Percentiles rank a stretch among this genome's conserved stretches.
Evolutionary conservation across 305 asterid genomes (phyloP).

Genomic region (Solanum hybrid): DNA sequence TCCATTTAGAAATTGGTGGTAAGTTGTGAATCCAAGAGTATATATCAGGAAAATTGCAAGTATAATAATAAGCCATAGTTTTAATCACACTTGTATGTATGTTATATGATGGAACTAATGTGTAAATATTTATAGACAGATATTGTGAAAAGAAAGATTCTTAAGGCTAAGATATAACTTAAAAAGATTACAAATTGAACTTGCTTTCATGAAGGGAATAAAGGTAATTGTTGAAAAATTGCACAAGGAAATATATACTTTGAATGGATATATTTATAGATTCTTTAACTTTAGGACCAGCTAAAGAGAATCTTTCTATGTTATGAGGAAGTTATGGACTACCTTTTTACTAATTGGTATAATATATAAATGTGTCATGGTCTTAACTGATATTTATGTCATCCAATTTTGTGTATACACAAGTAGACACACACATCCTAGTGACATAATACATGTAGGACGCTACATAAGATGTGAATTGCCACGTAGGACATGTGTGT

Average conservation of each 20-base stretch:
- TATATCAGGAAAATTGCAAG: slow-evolving; percentile 34
- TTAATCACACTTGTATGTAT: not conserved
- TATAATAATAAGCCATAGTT: slow-evolving; percentile 3
- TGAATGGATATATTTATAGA: not conserved
- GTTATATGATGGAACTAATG: not conserved
- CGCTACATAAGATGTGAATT: too few species aligned
- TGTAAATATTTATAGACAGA: not conserved
- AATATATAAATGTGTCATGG: not conserved
- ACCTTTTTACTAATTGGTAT: not conserved
- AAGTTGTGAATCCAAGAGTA: slow-evolving; percentile 49
- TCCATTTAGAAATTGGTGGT: slow-evolving; percentile 42
- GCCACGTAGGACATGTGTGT: not conserved
- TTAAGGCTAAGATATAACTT: not conserved
- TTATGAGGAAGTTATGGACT: not conserved
- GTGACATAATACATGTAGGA: not conserved
- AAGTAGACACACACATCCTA: not conserved
- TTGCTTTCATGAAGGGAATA: not conserved
- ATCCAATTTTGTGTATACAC: not conserved
- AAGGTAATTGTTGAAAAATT: not conserved
- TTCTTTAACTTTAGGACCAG: not conserved
- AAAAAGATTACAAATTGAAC: not conserved
- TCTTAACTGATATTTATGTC: too few species aligned
- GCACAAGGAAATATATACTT: not conserved
- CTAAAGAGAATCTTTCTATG: not conserved
- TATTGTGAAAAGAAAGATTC: not conserved